Evolutionary conservation across 1,139 yeast species (phyloP).

Genomic region (Geotrichum fermentans): DNA sequence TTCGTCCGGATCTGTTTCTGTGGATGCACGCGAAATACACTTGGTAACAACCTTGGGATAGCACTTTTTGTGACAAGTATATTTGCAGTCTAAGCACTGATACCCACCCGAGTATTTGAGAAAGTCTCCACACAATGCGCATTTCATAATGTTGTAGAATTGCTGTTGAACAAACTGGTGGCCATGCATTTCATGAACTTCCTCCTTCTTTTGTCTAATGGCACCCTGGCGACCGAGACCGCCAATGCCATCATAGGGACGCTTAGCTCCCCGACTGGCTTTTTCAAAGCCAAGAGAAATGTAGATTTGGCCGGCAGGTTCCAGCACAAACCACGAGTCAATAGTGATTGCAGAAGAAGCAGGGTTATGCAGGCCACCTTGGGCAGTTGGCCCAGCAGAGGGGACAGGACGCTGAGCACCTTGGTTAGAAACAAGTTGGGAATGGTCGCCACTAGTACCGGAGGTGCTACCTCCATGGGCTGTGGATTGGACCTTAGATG

Average conservation of each 20-base stretch:
- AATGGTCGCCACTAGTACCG: constrained; percentile 12
- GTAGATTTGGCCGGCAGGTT: constrained; percentile 88
- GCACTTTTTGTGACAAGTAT: constrained; percentile 91
- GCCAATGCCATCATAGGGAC: constrained; percentile 49
- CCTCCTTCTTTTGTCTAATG: constrained; percentile 90
- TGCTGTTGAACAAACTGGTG: constrained; percentile 95
- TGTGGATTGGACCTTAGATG: constrained; percentile 43
- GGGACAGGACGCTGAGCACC: not conserved
- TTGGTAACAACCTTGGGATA: constrained; percentile 91
- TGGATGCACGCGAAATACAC: constrained; percentile 84
- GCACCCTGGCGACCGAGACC: constrained; percentile 98
- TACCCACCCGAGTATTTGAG: constrained; percentile 80
- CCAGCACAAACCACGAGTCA: constrained; percentile 86
- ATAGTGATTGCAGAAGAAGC: constrained; percentile 32
- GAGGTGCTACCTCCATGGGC: constrained; percentile 17
- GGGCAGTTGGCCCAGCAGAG: not conserved
- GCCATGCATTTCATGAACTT: constrained; percentile 91
- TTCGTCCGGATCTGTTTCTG: constrained; percentile 82
- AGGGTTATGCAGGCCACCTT: constrained; percentile 1
- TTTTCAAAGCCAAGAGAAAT: constrained; percentile 77
- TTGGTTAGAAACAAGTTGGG: not conserved
- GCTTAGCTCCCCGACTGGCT: constrained; percentile 46
- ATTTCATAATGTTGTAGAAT: constrained; percentile 92
- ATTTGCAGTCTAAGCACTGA: constrained; percentile 94
- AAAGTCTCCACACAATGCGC: constrained; percentile 95